Evolutionary conservation across 805 yeast genomes (phyloP), one percentile per base, ranked within the genome.

Genomic region (Vanderwaltozyma yarrowii): DNA sequence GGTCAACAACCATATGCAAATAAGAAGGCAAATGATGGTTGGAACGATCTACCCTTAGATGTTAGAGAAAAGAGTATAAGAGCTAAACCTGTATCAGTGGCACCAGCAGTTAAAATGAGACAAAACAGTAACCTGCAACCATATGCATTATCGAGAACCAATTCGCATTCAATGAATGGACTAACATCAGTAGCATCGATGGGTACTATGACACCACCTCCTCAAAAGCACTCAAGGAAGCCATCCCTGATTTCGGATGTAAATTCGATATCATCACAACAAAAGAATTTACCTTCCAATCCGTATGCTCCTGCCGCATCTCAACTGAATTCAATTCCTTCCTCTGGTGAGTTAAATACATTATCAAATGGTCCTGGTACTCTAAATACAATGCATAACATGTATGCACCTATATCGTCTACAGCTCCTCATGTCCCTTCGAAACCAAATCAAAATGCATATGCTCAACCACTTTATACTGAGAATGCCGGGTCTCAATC

Each of bases 81-180:
- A 40, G 63, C 62, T 9, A 59, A 60, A 32, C 52, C 62, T 11
- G 58, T 60, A n/a, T 58, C 67, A 2, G 65, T 71, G 19, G 65
- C 64, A 15, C 58, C 62, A 28, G 38, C 42, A 8, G 36, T 41
- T 5, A 4, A 13, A 5, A 7, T 20, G 9, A 7, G 7, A 13
- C 27, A 24, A 12, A 12, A 10, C 13, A 8, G 4, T 24, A 12
- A 8, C 4, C 27, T 8, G 11, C 27, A 9, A 4, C 31, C 19
- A 20, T 30, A 25, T 4, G 19, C 27, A 14, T 31, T 26, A 19
- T 33, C 36, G 3, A 24, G 13, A 7, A 30, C 26, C 7, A 27
- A 24, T 33, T 33, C 19, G 14, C 36, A 25, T 36, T 41, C 18
- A 19, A 31, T 30, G 16, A 25, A 31, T 2, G 31, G 35, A 30